Conservation (phyloP, 2,329 filamentous ascomycete genomes). For the Penicillium sp. region DNA sequence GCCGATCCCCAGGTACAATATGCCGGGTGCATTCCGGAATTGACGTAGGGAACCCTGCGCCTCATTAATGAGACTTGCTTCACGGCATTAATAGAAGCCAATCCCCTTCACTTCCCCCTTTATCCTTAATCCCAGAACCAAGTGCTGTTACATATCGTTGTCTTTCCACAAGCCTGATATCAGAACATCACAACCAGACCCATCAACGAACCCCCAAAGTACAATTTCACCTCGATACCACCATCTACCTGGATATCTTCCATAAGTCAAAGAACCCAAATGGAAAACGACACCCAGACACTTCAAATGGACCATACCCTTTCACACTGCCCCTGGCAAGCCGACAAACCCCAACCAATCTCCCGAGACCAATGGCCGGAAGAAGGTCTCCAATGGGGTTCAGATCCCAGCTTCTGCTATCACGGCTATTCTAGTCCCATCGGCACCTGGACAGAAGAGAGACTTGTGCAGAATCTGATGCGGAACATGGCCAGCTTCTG, state of each 20-base stretch:
- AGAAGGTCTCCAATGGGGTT: constrained; percentile 18
- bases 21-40: constrained; percentile 14
- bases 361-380: constrained; percentile 5
- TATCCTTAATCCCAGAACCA: background rate
- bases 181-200: background rate
- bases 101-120: background rate
- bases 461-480: constrained; percentile 15
- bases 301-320: background rate
- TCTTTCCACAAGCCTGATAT: background rate
- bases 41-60: constrained; percentile 10
- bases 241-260: too few relatives aligned
- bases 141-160: background rate
- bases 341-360: constrained; percentile 1
- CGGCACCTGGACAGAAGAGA: constrained; percentile 19
- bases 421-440: constrained; percentile 18
- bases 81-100: background rate
- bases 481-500: constrained; percentile 16
- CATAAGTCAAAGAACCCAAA: background rate
- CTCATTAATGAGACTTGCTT: constrained; percentile 5
- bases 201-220: background rate
- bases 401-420: constrained; percentile 19
- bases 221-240: background rate
- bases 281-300: background rate
- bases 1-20: background rate
- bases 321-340: constrained; percentile 1